Percentiles rank a stretch among this genome's conserved stretches.
Evolutionary conservation across 495 filamentous ascomycete genomes (phyloP).

Genomic region (Thozetella sp.): DNA sequence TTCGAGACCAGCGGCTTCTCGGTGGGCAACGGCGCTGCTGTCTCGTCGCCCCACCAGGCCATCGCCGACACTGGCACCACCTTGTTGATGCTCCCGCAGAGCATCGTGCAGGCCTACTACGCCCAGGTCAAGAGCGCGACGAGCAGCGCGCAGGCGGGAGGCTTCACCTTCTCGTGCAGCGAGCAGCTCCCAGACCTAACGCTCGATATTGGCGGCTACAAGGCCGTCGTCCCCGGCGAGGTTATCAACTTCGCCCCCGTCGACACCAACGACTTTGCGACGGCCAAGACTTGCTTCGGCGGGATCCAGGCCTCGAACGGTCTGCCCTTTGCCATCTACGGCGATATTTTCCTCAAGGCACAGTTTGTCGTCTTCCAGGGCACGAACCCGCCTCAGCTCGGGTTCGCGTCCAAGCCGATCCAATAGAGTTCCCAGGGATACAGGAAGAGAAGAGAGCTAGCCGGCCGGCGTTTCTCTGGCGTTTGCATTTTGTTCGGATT

Average conservation of each 20-base stretch:
- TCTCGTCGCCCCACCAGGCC: slow-evolving; percentile 29
- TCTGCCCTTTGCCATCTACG: slow-evolving; percentile 73
- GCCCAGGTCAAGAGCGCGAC: slow-evolving; percentile 55
- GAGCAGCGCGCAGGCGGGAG: slow-evolving; percentile 51
- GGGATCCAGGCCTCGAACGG: slow-evolving; percentile 65
- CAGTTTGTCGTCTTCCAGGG: slow-evolving; percentile 80
- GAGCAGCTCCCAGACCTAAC: slow-evolving; percentile 31
- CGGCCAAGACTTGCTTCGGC: slow-evolving; percentile 60
- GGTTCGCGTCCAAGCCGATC: slow-evolving; percentile 58
- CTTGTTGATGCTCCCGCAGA: slow-evolving; percentile 63
- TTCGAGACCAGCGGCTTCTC: slow-evolving; percentile 66
- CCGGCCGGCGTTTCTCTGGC: background rate
- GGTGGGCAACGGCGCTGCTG: slow-evolving; percentile 27
- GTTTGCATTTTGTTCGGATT: background rate
- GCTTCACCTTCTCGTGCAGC: slow-evolving; percentile 40
- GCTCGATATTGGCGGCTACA: slow-evolving; percentile 63
- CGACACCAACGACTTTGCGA: slow-evolving; percentile 31
- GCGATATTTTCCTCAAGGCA: slow-evolving; percentile 83
- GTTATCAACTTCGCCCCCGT: slow-evolving; percentile 61
- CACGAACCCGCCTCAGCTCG: slow-evolving; percentile 50
- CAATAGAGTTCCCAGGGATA: background rate
- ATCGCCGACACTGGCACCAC: slow-evolving; percentile 73
- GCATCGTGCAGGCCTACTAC: slow-evolving; percentile 70
- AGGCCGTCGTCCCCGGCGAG: slow-evolving; percentile 59
- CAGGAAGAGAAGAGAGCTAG: background rate